phyloP scores from a whole-genome alignment of 345 rosid species.

The Acer negundo region DNA sequence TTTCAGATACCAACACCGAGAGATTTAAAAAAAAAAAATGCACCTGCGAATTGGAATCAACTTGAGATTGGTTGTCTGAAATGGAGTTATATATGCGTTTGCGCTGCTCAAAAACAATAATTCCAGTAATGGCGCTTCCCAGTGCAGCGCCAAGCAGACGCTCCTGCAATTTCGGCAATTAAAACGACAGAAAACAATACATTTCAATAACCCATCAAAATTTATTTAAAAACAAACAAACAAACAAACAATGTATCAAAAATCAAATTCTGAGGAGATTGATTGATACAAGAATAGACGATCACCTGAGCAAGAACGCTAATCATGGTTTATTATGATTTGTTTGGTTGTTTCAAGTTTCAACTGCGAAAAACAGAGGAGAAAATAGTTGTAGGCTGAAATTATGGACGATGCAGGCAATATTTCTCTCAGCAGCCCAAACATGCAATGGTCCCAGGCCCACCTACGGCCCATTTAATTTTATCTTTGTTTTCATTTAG shows the following conservation, averaged over 20 bases:
- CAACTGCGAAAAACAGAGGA: neutral
- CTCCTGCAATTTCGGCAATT: constrained; percentile 38
- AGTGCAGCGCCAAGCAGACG: constrained; percentile 80
- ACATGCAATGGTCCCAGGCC: neutral
- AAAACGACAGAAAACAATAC: neutral
- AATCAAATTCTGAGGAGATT: neutral
- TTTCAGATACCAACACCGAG: constrained; percentile 12
- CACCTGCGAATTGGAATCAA: constrained; percentile 56
- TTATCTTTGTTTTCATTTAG: too few relatives aligned
- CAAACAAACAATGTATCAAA: too few relatives aligned
- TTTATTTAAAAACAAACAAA: neutral
- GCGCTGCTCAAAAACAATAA: constrained; percentile 70
- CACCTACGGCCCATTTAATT: neutral
- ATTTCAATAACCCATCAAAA: neutral
- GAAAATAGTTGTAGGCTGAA: neutral
- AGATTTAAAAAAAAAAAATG: neutral
- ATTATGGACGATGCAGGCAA: neutral
- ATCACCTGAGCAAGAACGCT: constrained; percentile 67
- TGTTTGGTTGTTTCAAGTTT: neutral
- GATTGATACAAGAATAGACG: neutral
- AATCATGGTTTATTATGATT: constrained; percentile 38
- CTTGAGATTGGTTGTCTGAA: constrained; percentile 36
- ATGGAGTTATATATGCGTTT: constrained; percentile 61
- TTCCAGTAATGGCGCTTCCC: constrained; percentile 60
- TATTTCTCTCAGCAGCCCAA: neutral